These are phyloP conservation scores for Ambispora gerdemannii DNA, from an alignment of 192 early-diverging fungal genomes.

Conservation along the genomic window DNA sequence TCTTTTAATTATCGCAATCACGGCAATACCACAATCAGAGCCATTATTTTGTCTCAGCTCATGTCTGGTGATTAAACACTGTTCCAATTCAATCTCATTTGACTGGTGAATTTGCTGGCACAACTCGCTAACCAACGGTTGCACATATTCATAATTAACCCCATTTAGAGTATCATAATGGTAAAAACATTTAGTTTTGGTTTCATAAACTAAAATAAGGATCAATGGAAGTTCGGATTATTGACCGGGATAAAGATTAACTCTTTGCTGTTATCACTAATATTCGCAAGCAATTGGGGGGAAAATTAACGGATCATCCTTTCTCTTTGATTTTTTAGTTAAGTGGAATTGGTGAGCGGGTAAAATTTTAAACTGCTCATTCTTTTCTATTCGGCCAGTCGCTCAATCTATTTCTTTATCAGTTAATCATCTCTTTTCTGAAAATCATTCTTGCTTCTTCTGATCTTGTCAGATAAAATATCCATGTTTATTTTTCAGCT, in stretches of 20 bases:
- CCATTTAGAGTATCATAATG: constrained; percentile 1
- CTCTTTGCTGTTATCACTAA: neutral
- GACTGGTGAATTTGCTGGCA: neutral
- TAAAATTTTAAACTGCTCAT: neutral
- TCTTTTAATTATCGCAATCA: constrained; percentile 1
- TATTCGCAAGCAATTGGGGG: neutral
- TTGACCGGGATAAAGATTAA: constrained; percentile 6
- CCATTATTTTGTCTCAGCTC: neutral
- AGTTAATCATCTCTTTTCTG: neutral
- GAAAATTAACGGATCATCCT: neutral
- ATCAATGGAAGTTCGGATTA: constrained; percentile 6
- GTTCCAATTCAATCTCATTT: neutral
- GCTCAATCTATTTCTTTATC: neutral
- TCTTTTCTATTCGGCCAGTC: neutral
- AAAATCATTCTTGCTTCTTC: neutral
- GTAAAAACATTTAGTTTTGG: neutral
- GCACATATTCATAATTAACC: neutral
- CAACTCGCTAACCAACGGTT: neutral
- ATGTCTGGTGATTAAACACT: neutral
- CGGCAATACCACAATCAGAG: neutral
- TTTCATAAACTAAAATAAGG: constrained; percentile 7
- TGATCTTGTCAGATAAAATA: too few relatives aligned
- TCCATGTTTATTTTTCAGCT: too few relatives aligned
- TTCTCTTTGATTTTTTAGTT: neutral
- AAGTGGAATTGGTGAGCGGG: neutral